phyloP scores from a whole-genome alignment of 2,329 filamentous ascomycete genomes.

The Hortaea sp. region DNA sequence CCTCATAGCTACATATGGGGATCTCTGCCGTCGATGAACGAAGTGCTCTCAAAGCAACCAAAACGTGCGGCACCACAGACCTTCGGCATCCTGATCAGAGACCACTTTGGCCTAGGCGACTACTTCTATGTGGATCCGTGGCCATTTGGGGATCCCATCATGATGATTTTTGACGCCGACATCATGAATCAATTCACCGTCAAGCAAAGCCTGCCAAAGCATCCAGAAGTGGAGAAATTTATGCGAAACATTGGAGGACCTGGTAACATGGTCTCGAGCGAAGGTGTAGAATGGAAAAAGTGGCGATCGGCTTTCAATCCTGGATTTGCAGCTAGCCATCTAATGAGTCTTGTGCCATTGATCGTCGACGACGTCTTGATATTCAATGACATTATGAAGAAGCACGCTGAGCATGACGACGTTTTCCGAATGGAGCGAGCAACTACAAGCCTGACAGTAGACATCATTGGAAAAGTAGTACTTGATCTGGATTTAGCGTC shows the following conservation, averaged over 20 bases:
- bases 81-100: slow-evolving; percentile 24
- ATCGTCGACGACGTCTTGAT: slow-evolving; percentile 27
- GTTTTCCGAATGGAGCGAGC: slow-evolving; percentile 32
- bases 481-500: slow-evolving; percentile 29
- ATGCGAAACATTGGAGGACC: slow-evolving; percentile 28
- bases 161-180: slow-evolving; percentile 31
- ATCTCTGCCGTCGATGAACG: slow-evolving; percentile 30
- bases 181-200: slow-evolving; percentile 29
- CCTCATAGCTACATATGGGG: slow-evolving; percentile 34
- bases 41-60: slow-evolving; percentile 25
- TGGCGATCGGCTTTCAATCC: slow-evolving; percentile 36
- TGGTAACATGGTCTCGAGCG: slow-evolving; percentile 27
- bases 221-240: slow-evolving; percentile 19
- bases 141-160: slow-evolving; percentile 27
- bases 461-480: slow-evolving; percentile 33
- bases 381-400: slow-evolving; percentile 26
- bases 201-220: slow-evolving; percentile 25
- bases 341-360: slow-evolving; percentile 29
- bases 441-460: slow-evolving; percentile 31
- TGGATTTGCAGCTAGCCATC: slow-evolving; percentile 28
- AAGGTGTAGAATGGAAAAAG: slow-evolving; percentile 33
- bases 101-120: slow-evolving; percentile 27
- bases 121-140: slow-evolving; percentile 38
- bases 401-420: slow-evolving; percentile 25
- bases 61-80: slow-evolving; percentile 27